Evolutionary conservation across 495 filamentous ascomycete genomes (phyloP).

Genomic region (Patellaria atrata): DNA sequence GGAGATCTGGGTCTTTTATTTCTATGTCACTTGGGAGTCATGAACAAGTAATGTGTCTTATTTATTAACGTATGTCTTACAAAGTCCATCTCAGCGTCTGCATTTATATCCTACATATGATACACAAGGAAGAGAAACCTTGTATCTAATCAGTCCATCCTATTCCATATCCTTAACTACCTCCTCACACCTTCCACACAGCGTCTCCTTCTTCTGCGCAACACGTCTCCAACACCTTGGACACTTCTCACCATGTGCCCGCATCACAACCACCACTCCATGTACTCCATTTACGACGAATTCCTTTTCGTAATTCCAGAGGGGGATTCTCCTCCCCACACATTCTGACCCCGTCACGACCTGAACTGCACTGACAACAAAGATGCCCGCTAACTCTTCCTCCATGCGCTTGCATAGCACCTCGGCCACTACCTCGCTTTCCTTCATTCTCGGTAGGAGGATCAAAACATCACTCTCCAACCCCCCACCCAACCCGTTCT

Average conservation of each 20-base stretch:
- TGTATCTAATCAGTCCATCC: too few relatives aligned
- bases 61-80: too few relatives aligned
- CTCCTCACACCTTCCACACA: constrained; percentile 63
- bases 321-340: not conserved
- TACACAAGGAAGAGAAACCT: too few relatives aligned
- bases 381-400: constrained; percentile 54
- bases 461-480: constrained; percentile 51
- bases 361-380: constrained; percentile 60
- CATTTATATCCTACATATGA: too few relatives aligned
- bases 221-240: constrained; percentile 78
- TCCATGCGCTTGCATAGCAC: constrained; percentile 37
- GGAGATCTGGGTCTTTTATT: too few relatives aligned
- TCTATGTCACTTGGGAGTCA: too few relatives aligned
- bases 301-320: not conserved
- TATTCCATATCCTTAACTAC: constrained; percentile 35
- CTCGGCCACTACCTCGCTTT: constrained; percentile 19
- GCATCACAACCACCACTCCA: constrained; percentile 45
- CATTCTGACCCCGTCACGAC: constrained; percentile 26
- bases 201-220: constrained; percentile 38
- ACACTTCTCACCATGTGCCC: constrained; percentile 60
- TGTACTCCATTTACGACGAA: constrained; percentile 7
- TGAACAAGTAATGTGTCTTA: too few relatives aligned
- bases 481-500: constrained; percentile 57
- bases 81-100: too few relatives aligned
- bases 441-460: constrained; percentile 10